Evolutionary conservation across 805 yeast genomes (phyloP).

Genomic region (Blastobotrys mokoenaii): DNA sequence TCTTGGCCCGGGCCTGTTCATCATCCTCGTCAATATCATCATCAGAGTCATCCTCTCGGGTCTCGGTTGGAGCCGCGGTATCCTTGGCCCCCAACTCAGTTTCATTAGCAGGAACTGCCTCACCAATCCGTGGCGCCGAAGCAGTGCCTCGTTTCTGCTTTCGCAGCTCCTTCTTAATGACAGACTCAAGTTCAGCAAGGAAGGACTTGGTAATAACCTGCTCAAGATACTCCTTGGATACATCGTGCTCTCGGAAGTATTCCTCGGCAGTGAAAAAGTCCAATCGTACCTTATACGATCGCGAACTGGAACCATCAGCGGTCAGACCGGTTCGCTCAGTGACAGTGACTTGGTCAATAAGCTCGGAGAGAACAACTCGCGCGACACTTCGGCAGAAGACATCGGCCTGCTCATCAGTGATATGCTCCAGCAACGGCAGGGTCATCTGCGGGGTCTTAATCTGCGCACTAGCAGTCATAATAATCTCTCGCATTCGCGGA

Average conservation of each 20-base stretch:
- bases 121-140: constrained; percentile 32
- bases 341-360: constrained; percentile 75
- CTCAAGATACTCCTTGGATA: constrained; percentile 71
- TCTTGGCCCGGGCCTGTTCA: constrained; percentile 49
- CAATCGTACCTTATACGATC: constrained; percentile 70
- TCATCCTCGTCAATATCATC: constrained; percentile 57
- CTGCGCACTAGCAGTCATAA: constrained; percentile 95
- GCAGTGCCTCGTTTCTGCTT: constrained; percentile 53
- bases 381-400: constrained; percentile 88
- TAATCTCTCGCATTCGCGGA: constrained; percentile 99
- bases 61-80: constrained; percentile 26
- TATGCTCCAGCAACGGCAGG: constrained; percentile 72
- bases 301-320: constrained; percentile 38
- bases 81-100: constrained; percentile 53
- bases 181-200: constrained; percentile 60
- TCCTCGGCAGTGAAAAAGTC: constrained; percentile 68
- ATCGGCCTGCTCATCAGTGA: constrained; percentile 80
- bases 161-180: constrained; percentile 71
- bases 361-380: constrained; percentile 76
- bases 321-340: constrained; percentile 77
- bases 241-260: constrained; percentile 83
- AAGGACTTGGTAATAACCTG: constrained; percentile 55
- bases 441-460: constrained; percentile 99
- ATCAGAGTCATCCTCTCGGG: constrained; percentile 29
- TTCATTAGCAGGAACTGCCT: constrained; percentile 26